Evolutionary conservation across 805 yeast genomes (phyloP).

Genomic region (Yamadazyma insecticola): DNA sequence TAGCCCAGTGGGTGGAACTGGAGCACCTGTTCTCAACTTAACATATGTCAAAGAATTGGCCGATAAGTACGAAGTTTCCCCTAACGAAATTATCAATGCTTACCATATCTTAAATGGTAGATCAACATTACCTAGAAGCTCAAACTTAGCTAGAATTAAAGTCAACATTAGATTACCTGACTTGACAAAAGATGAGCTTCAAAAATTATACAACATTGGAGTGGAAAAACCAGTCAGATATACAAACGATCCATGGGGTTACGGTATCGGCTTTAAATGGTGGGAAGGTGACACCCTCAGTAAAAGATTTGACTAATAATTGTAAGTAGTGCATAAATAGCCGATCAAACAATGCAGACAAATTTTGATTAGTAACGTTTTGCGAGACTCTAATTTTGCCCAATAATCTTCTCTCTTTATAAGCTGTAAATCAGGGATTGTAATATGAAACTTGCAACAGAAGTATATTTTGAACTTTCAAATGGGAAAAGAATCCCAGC

Average conservation of each 20-base stretch:
- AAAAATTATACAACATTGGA: conserved; percentile 25
- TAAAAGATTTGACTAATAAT: too few species aligned
- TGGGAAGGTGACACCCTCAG: conserved; percentile 41
- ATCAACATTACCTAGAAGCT: conserved; percentile 64
- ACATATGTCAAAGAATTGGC: conserved; percentile 52
- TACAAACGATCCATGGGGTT: conserved; percentile 31
- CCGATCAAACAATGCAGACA: too few species aligned
- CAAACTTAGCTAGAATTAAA: conserved; percentile 59
- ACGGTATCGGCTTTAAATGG: conserved; percentile 31
- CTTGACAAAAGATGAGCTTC: conserved; percentile 33
- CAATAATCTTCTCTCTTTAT: too few species aligned
- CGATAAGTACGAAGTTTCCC: conserved; percentile 46
- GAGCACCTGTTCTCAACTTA: conserved; percentile 58
- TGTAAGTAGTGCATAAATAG: too few species aligned
- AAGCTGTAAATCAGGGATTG: too few species aligned
- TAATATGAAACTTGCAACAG: conserved; percentile 28
- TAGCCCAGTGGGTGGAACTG: conserved; percentile 61
- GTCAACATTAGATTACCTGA: conserved; percentile 29
- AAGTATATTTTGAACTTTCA: conserved; percentile 42
- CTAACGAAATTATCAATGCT: conserved; percentile 56
- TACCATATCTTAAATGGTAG: conserved; percentile 61
- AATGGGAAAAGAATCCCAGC: conserved; percentile 60
- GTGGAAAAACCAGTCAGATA: conserved; percentile 27
- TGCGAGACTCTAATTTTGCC: too few species aligned
- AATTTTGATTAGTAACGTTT: too few species aligned